A percentile compares a stretch with the other conserved stretches of the same genome.
These are phyloP conservation scores for Plantago ovata DNA, from an alignment of 257 asterid species.

Conservation along the genomic window DNA sequence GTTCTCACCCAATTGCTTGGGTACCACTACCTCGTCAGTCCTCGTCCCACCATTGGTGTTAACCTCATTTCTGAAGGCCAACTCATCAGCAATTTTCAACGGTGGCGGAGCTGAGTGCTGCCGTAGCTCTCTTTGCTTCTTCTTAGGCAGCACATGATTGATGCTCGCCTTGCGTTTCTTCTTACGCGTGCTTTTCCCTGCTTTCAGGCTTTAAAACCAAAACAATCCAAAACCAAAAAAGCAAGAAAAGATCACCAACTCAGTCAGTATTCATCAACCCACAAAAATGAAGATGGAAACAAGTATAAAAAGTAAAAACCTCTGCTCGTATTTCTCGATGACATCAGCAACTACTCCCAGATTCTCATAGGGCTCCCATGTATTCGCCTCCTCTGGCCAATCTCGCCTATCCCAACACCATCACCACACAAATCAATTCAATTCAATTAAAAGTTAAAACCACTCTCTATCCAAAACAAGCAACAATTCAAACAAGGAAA, in stretches of 20 bases:
- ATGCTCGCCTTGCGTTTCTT: constrained; percentile 59
- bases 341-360: constrained; percentile 58
- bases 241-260: constrained; percentile 15
- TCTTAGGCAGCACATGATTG: constrained; percentile 57
- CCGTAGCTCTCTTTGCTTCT: constrained; percentile 36
- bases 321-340: constrained; percentile 76
- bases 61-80: constrained; percentile 21
- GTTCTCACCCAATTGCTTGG: constrained; percentile 38
- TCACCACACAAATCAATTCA: constrained; percentile 21
- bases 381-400: constrained; percentile 84
- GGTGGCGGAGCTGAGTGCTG: constrained; percentile 25
- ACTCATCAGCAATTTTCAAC: constrained; percentile 30
- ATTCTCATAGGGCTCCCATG: constrained; percentile 92
- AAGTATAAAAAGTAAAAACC: constrained; percentile 39
- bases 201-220: constrained; percentile 41
- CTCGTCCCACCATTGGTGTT: constrained; percentile 23
- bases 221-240: constrained; percentile 20
- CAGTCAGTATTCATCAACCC: constrained; percentile 12
- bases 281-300: not conserved
- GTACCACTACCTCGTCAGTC: no score
- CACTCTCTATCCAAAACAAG: not conserved
- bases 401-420: constrained; percentile 64
- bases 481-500: not conserved
- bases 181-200: constrained; percentile 61
- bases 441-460: not conserved